phyloP scores from a whole-genome alignment of 2,329 filamentous ascomycete genomes.

The Penicillium sp. region DNA sequence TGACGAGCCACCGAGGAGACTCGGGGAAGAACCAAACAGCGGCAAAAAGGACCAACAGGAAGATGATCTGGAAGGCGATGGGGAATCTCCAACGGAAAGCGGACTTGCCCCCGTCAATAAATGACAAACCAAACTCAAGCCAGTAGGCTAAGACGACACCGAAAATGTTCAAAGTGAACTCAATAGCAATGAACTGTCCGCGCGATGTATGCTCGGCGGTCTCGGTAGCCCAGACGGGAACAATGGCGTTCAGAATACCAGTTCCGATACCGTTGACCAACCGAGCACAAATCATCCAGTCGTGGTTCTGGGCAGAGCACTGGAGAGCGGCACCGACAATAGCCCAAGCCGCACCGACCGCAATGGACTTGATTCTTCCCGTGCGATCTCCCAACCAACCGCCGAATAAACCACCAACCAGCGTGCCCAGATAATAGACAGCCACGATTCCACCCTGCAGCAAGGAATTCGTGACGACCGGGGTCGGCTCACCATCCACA shows the following conservation, averaged over 20 bases:
- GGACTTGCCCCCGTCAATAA: conserved; percentile 55
- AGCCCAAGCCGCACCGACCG: conserved; percentile 54
- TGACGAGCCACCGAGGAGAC: conserved; percentile 56
- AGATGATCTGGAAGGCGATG: conserved; percentile 65
- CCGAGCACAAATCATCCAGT: conserved; percentile 66
- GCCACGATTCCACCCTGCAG: conserved; percentile 61
- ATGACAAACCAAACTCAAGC: conserved; percentile 57
- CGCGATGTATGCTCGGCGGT: conserved; percentile 63
- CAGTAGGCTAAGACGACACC: conserved; percentile 62
- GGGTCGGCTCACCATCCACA: conserved; percentile 40
- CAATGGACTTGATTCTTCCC: conserved; percentile 62
- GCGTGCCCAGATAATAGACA: conserved; percentile 57
- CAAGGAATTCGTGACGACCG: conserved; percentile 56
- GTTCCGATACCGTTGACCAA: conserved; percentile 63
- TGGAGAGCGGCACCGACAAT: conserved; percentile 61
- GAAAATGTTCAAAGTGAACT: conserved; percentile 70
- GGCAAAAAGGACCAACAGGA: conserved; percentile 54
- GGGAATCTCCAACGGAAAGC: conserved; percentile 64
- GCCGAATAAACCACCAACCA: conserved; percentile 60
- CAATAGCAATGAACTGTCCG: conserved; percentile 65
- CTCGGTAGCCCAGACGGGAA: conserved; percentile 68
- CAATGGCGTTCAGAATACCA: conserved; percentile 65
- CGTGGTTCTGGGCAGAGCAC: conserved; percentile 59
- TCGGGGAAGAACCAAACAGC: conserved; percentile 66
- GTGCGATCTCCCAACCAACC: conserved; percentile 58